Evolutionary conservation across 306 rosid genomes (phyloP).

Genomic region (Begonia loranthoides): DNA sequence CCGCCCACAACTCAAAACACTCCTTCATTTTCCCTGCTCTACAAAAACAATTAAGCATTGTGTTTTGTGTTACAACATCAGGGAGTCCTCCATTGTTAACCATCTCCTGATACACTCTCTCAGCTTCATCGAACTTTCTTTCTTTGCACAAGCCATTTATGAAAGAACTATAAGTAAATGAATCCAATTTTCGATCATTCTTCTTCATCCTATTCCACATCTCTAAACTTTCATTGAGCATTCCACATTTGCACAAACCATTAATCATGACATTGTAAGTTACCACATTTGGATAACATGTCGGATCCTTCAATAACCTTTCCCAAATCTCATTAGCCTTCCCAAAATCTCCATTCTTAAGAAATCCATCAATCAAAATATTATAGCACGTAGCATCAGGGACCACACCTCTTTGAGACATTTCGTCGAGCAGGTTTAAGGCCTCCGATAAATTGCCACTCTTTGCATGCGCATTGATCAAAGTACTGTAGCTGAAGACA

Average conservation of each 20-base stretch:
- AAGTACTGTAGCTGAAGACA: slow-evolving; percentile 48
- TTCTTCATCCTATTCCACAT: slow-evolving; percentile 80
- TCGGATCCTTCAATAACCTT: slow-evolving; percentile 37
- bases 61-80: slow-evolving; percentile 50
- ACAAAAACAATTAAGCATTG: slow-evolving; percentile 57
- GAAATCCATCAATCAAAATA: slow-evolving; percentile 68
- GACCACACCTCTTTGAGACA: slow-evolving; percentile 51
- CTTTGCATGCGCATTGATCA: slow-evolving; percentile 41
- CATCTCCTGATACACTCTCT: slow-evolving; percentile 51
- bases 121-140: slow-evolving; percentile 48
- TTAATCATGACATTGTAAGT: slow-evolving; percentile 78
- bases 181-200: slow-evolving; percentile 36
- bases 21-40: slow-evolving; percentile 35
- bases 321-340: slow-evolving; percentile 66
- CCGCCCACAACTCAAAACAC: slow-evolving; percentile 39
- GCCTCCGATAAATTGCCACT: slow-evolving; percentile 39
- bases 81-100: slow-evolving; percentile 37
- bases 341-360: slow-evolving; percentile 33
- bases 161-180: slow-evolving; percentile 51
- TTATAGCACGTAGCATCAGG: slow-evolving; percentile 80
- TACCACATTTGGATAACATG: slow-evolving; percentile 49
- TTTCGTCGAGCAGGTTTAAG: slow-evolving; percentile 72
- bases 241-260: slow-evolving; percentile 71
- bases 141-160: slow-evolving; percentile 63
- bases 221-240: slow-evolving; percentile 51